Evolutionary conservation across 202 grass and related monocot genomes (phyloP).

Genomic region (Saccharum hybrid): DNA sequence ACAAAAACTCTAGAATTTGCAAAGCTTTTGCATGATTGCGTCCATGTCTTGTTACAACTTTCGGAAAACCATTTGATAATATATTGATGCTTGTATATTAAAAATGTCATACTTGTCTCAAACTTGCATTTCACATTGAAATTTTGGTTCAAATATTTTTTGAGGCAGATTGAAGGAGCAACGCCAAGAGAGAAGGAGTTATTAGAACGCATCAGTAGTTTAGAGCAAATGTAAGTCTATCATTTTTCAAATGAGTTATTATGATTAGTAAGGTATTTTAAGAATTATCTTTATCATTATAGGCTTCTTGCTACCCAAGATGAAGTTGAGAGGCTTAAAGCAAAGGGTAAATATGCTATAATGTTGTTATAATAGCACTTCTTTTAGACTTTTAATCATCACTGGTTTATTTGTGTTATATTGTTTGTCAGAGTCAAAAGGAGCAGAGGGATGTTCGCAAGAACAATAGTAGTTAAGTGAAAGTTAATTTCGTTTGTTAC

Average conservation of each 20-base stretch:
- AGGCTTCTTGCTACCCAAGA: conserved; percentile 44
- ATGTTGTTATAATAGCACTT: neutral
- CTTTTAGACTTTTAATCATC: neutral
- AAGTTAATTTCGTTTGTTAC: neutral
- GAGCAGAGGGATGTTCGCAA: neutral
- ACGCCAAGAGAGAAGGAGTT: conserved; percentile 51
- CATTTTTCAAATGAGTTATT: neutral
- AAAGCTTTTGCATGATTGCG: neutral
- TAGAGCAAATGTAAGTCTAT: conserved; percentile 44
- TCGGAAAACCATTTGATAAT: neutral
- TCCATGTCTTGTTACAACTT: neutral
- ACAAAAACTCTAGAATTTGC: neutral
- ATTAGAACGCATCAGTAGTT: conserved; percentile 32
- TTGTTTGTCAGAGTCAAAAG: conserved; percentile 17
- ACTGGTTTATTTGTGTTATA: neutral
- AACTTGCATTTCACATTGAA: neutral
- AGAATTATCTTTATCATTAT: neutral
- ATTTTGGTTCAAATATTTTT: neutral
- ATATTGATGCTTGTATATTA: neutral
- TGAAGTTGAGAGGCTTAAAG: conserved; percentile 53
- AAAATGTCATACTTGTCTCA: neutral
- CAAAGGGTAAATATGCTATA: conserved; percentile 43
- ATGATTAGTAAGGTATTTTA: neutral
- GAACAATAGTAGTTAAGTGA: neutral
- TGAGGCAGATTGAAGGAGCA: conserved; percentile 32